Base-by-base conservation (phyloP, 192 early-diverging fungal species). In the Entomortierella beljakovae region DNA sequence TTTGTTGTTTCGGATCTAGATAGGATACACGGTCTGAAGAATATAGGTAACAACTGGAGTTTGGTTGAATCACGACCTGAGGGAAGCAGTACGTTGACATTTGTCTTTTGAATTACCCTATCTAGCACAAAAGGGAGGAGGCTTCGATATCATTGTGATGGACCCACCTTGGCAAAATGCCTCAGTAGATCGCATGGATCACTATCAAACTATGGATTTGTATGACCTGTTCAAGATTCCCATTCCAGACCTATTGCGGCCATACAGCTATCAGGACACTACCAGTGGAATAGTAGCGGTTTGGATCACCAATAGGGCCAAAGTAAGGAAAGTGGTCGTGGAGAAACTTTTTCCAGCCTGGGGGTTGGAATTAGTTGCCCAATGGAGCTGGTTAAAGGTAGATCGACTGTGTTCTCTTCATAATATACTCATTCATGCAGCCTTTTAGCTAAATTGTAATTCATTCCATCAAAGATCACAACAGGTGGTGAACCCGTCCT, bases 231-330 rank as follows among this genome's bases (percentile, higher is more conserved):
- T 87, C 77, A 64, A 84, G 49, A 76, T 94, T 20, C 91, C 91
- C 20, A 56, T 91, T 10, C 71, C 77, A 8, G 61, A 74, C 0
- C 72, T 90, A n/a, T n/a, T n/a, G n/a, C n/a, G n/a, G n/a, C n/a
- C n/a, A n/a, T n/a, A n/a, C n/a, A n/a, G n/a, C n/a, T n/a, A n/a
- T n/a, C n/a, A n/a, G n/a, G n/a, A n/a, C n/a, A n/a, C n/a, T n/a
- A n/a, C 22, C 0, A 23, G 34, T 6, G 82, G 68, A 7, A 43
- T 88, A 9, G 80, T 92, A 5, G 88, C 87, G 6, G 85, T 93
- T 0, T 94, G 92, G 92, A 85, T 94, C 7, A 91, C 91, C 13
- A 93, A 94, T 57, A 86, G 88, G 32, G 85, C 85, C 42, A 91
- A 90, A 50, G 84, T 84, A 49, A 80, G 82, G 13, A 66, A 42